These are phyloP conservation scores for Colletotrichum sp. DNA, from an alignment of 2,329 filamentous ascomycete genomes.

Conservation along the genomic window DNA sequence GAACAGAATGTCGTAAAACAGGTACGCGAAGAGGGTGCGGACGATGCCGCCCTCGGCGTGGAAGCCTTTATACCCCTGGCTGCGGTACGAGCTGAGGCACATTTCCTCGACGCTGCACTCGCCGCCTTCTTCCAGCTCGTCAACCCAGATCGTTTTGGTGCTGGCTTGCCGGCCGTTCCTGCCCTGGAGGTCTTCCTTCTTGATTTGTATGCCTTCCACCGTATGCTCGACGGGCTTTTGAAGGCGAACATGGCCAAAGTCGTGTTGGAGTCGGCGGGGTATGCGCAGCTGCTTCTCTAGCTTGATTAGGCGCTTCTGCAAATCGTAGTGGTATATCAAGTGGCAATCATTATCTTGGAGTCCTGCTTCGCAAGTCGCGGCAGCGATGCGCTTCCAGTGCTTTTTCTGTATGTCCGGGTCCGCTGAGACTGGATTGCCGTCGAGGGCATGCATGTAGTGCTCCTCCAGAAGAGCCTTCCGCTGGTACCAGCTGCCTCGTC, in stretches of 20 bases:
- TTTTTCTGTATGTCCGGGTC: conserved; percentile 69
- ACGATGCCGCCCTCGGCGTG: conserved; percentile 92
- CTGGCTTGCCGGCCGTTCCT: conserved; percentile 50
- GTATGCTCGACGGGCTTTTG: conserved; percentile 76
- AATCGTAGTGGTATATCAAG: conserved; percentile 89
- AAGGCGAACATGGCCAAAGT: conserved; percentile 87
- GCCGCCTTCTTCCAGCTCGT: conserved; percentile 70
- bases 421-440: conserved; percentile 41
- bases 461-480: conserved; percentile 94
- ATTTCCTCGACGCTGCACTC: conserved; percentile 93
- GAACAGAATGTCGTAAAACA: conserved; percentile 94
- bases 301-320: conserved; percentile 93
- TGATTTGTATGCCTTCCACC: conserved; percentile 80
- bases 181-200: conserved; percentile 55
- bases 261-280: conserved; percentile 85
- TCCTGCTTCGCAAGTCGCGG: conserved; percentile 83
- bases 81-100: conserved; percentile 87
- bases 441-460: conserved; percentile 82
- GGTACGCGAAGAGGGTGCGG: conserved; percentile 86
- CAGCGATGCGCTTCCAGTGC: conserved; percentile 79
- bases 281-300: conserved; percentile 85
- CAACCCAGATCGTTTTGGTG: conserved; percentile 86
- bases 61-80: conserved; percentile 90
- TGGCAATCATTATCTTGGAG: conserved; percentile 90
- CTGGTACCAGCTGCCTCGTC: conserved; percentile 93